phyloP scores from a whole-genome alignment of 306 rosid species.

The Vigna nakashimae region DNA sequence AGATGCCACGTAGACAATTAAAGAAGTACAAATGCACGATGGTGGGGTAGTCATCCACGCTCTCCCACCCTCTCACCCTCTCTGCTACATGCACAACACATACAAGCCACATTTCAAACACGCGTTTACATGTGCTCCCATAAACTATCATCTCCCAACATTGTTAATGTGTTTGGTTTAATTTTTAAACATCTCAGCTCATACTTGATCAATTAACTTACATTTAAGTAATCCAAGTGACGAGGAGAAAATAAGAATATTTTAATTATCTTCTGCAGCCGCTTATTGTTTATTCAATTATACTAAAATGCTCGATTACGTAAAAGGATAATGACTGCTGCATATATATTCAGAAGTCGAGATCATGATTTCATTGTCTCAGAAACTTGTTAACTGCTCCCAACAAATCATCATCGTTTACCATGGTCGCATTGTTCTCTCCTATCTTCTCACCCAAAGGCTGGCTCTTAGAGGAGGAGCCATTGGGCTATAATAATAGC shows the following conservation, averaged over 20 bases:
- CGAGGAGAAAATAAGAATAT: neutral
- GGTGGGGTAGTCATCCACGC: constrained; percentile 1
- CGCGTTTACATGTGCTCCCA: constrained; percentile 33
- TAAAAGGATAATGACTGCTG: neutral
- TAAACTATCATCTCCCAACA: neutral
- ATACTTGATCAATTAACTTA: neutral
- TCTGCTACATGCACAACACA: neutral
- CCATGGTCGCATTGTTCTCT: constrained; percentile 45
- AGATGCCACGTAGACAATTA: constrained; percentile 1
- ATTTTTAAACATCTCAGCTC: constrained; percentile 1
- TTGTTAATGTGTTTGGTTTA: neutral
- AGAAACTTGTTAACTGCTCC: neutral
- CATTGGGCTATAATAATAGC: neutral
- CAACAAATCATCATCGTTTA: constrained; percentile 3
- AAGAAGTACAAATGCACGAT: neutral
- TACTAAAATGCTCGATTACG: constrained; percentile 28
- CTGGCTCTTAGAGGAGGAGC: constrained; percentile 50
- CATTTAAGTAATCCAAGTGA: neutral
- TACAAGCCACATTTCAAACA: constrained; percentile 39
- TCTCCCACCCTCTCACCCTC: constrained; percentile 12
- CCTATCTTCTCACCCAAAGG: constrained; percentile 43
- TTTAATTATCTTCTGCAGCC: neutral
- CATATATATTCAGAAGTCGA: constrained; percentile 15
- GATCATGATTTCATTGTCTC: constrained; percentile 2
- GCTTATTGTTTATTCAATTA: neutral